Conservation (phyloP, 176 grass and related monocot species). For the Raddia distichophylla region DNA sequence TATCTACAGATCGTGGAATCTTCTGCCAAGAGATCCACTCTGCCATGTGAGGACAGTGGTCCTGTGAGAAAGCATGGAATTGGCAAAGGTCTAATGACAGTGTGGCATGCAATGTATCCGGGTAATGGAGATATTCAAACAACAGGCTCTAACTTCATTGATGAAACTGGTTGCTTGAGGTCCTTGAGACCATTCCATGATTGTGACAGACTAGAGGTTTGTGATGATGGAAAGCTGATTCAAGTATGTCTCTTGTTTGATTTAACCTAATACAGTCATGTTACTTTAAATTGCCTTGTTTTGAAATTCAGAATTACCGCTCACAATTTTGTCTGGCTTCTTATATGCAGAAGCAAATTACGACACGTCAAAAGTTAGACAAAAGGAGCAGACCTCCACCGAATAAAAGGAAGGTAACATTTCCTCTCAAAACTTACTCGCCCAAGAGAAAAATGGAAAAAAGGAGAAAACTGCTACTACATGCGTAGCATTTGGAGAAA, state of each 20-base stretch:
- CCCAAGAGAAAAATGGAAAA: background rate
- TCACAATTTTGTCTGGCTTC: slow-evolving; percentile 23
- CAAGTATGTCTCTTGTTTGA: slow-evolving; percentile 47
- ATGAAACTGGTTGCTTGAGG: slow-evolving; percentile 62
- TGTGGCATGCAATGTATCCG: slow-evolving; percentile 85
- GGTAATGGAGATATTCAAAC: slow-evolving; percentile 51
- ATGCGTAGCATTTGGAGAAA: slow-evolving; percentile 10
- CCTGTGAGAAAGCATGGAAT: slow-evolving; percentile 77
- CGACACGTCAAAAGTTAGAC: slow-evolving; percentile 52
- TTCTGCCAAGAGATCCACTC: slow-evolving; percentile 22
- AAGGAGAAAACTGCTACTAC: background rate
- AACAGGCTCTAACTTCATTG: slow-evolving; percentile 53
- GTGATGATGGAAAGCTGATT: slow-evolving; percentile 38
- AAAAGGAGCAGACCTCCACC: slow-evolving; percentile 50
- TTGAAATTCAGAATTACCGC: slow-evolving; percentile 23
- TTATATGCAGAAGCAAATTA: slow-evolving; percentile 60
- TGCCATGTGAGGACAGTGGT: slow-evolving; percentile 35
- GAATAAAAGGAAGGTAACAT: slow-evolving; percentile 71
- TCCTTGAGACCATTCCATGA: slow-evolving; percentile 56
- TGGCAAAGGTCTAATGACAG: slow-evolving; percentile 98
- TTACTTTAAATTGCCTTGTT: slow-evolving; percentile 9
- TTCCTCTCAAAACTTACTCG: slow-evolving; percentile 7
- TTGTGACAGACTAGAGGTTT: slow-evolving; percentile 33
- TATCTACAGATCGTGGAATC: slow-evolving; percentile 44
- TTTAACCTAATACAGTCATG: slow-evolving; percentile 19